phyloP scores from a whole-genome alignment of 2,329 filamentous ascomycete species.

The Esteya vermicola region DNA sequence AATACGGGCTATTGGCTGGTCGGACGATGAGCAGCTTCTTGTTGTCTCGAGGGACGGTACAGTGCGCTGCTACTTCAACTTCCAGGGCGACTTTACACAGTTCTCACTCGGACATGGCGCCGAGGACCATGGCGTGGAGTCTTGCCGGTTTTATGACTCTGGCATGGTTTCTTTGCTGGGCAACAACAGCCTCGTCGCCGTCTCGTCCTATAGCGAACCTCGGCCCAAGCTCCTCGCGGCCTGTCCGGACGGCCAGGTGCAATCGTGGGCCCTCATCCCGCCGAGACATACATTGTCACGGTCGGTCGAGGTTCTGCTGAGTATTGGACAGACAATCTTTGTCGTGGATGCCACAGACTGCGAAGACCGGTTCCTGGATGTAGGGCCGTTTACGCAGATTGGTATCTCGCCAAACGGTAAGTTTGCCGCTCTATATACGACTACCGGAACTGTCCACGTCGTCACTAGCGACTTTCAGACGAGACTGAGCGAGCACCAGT shows the following conservation, averaged over 20 bases:
- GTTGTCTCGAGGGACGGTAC: constrained; percentile 82
- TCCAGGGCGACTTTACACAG: constrained; percentile 91
- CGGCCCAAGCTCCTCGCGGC: constrained; percentile 69
- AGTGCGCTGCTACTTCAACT: constrained; percentile 76
- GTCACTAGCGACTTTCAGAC: constrained; percentile 93
- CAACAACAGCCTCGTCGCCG: constrained; percentile 75
- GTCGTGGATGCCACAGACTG: constrained; percentile 79
- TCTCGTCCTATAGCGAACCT: constrained; percentile 84
- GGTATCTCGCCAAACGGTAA: constrained; percentile 83
- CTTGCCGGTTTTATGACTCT: constrained; percentile 81
- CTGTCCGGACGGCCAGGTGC: constrained; percentile 63
- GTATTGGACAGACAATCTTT: constrained; percentile 71
- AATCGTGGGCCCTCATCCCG: constrained; percentile 80
- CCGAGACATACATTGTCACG: constrained; percentile 80
- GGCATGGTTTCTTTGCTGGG: constrained; percentile 87
- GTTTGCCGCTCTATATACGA: constrained; percentile 76
- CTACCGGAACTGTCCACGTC: constrained; percentile 75
- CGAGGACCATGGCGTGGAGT: constrained; percentile 73
- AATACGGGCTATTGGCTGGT: constrained; percentile 87
- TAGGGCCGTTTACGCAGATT: constrained; percentile 84
- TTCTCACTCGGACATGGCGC: constrained; percentile 84
- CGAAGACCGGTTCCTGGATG: constrained; percentile 80
- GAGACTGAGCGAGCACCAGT: constrained; percentile 82
- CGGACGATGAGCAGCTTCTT: constrained; percentile 82
- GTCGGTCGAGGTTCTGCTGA: constrained; percentile 83